Evolutionary conservation across 352 stramenopile genomes (phyloP), one percentile per base, ranked within the genome.

Genomic region (Phytopythium helicoides): DNA sequence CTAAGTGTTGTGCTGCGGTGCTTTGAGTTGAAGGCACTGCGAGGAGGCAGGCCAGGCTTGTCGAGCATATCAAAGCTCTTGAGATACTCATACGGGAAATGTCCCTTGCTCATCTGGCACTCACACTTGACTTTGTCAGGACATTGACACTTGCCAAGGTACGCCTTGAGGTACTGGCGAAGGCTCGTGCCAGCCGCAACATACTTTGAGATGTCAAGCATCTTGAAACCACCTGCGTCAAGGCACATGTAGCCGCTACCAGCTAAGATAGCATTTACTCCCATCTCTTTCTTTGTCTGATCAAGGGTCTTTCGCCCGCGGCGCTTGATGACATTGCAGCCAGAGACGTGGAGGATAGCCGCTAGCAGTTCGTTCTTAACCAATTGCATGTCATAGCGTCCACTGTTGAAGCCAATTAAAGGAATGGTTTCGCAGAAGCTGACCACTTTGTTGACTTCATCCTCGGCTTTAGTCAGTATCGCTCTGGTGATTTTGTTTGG

Each of bases 41-140:
- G 55, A 12, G 64, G 54, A 37, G 62, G 62, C 1, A 68, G 33
- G 31, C 18, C 16, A 19, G 54, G 58, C 41, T 71, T 47, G 23
- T 60, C 59, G 6, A 70, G 56, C 5, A 60, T 54, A 25, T 67
- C 31, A 38, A 70, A 76, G 0, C 19, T 39, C 8, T 45, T 71
- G 16, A 75, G 69, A 26, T 70, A 76, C 36, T 76, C 60, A n/a
- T 76, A 64, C 19, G 62, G 58, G 38, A 68, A 63, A 22, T 62
- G 16, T 33, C 64, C 58, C 21, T 65, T 72, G 18, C 36, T 47
- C 22, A 62, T 38, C 34, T 48, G 52, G 58, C 64, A 73, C 6
- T 47, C 14, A 19, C 60, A 69, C 21, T 47, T 28, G 53, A 71
- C 62, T 18, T 71, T 75, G 45, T 71, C 47, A n/a, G 57, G 45